Conservation (phyloP, 2,329 filamentous ascomycete genomes). For the Bipolaris gigantea region DNA sequence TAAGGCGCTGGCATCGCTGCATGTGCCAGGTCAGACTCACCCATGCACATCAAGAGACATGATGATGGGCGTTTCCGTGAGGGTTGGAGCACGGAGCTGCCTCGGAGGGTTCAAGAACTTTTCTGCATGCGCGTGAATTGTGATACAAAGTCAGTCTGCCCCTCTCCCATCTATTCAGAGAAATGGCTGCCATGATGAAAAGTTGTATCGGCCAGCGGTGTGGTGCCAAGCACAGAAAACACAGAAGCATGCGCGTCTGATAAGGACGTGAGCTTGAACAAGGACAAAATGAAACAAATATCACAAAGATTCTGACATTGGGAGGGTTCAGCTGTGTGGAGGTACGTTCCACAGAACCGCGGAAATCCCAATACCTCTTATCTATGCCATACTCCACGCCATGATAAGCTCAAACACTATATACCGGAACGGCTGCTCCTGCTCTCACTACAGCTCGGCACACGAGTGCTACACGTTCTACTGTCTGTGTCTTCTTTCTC, state of each 20-base stretch:
- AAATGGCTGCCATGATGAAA: neutral
- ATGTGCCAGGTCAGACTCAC: neutral
- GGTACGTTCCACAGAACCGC: constrained; percentile 11
- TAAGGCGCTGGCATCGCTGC: constrained; percentile 13
- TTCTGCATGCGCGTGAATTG: neutral
- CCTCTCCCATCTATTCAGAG: neutral
- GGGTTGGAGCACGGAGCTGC: neutral
- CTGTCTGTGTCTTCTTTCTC: constrained; percentile 18
- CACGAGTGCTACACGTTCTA: constrained; percentile 25
- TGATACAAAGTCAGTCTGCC: neutral
- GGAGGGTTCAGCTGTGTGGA: neutral
- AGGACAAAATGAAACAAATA: neutral
- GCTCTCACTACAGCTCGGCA: constrained; percentile 18
- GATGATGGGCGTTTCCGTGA: neutral
- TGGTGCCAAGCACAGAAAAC: neutral
- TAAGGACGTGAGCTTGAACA: no score
- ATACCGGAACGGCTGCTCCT: constrained; percentile 13
- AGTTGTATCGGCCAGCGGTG: neutral
- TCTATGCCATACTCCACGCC: constrained; percentile 7
- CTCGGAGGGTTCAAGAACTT: no score
- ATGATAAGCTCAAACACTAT: constrained; percentile 10
- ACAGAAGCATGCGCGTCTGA: neutral
- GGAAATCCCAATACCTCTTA: constrained; percentile 10
- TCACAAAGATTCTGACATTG: neutral
- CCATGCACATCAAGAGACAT: neutral